Evolutionary conservation across 1,284 basidiomycete species (phyloP), one percentile per base, ranked within the genome.

Genomic region (Volvariella surrecta): DNA sequence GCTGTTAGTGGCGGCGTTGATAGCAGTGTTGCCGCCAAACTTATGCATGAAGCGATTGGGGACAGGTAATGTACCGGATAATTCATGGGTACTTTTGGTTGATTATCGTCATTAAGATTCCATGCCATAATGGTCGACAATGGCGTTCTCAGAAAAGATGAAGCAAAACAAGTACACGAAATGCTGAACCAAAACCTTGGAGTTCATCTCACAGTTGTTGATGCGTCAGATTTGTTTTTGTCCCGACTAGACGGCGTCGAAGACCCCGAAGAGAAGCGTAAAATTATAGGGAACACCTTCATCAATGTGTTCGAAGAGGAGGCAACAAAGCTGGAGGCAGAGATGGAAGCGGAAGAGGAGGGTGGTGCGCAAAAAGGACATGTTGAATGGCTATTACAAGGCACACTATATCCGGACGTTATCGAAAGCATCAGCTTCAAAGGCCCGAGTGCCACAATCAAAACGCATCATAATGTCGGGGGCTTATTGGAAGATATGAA

Each of bases 61-160:
- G 92, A 98, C 62, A 77, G 92, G 88, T 88, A 55, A 46, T 67
- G 58, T 24, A n/a, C 10, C 8, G 16, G 10, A 43, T 22, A 34
- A 35, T 30, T 41, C 30, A 37, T 40, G 32, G 31, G 40, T 45
- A 18, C 28, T 18, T 44, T 24, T 43, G 19, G 45, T 31, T 21
- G 28, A 20, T 31, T 11, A 47, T 39, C 32, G 13, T 40, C 8
- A 28, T 41, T 24, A 49, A 92, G 91, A 49, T 99, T 99, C 76
- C 96, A 97, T 60, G 96, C 95, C 9, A 96, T 99, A 67, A 96
- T 99, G 93, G 96, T 99, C 42, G 96, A 99, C 69, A 99, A 99
- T 58, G 96, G 96, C 52, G 95, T 99, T 30, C 74, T 99, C 22
- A 87, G 96, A 41, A 67, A 87, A 54, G 85, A 97, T 61, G 96